Evolutionary conservation across 768 basidiomycete species (phyloP), one percentile per base, ranked within the genome.

Genomic region (Cystobasidiopsis lactophilus): DNA sequence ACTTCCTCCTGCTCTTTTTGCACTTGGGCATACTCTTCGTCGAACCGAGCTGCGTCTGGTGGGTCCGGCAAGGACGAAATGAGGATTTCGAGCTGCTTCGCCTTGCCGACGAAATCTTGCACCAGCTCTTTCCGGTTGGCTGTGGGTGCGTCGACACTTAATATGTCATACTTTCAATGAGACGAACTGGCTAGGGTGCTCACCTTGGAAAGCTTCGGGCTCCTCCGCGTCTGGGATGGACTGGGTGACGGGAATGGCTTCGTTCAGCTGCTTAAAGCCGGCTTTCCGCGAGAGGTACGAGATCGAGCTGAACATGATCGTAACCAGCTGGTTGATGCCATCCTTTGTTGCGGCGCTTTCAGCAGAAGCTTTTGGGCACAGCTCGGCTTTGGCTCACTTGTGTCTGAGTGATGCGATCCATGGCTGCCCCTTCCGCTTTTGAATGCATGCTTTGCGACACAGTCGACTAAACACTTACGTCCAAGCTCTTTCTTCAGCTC

Each of bases 261-360:
- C 69, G 64, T 77, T 78, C 66, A 89, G 75, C 66, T 84, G 82
- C 29, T 76, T 66, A 62, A 86, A 86, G 61, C 77, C 77, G 46
- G 82, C 71, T 35, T 79, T 75, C 39, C 76, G 72, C 5, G 80
- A 81, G 55, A 91, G 74, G 68, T 89, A 86, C 44, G 74, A 72
- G 56, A 89, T 75, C 56, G 74, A 80, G 59, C 76, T 78, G 52
- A 81, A 80, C 81, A 86, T 86, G 67, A 89, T 86, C 58, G 74
- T 78, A 59, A 91, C 75, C 63, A 91, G 76, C 80, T 86, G 55
- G 14, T 91, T 85, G 55, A 86, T 85, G 68, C 82, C 82, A 76
- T 91, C 81, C 72, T 88, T 85, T 51, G 89, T 77, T 66, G 33
- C 33, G 9, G 33, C n/a, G n/a, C n/a, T 35, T 7, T 35, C 9